A percentile compares a stretch with the other conserved stretches of the same genome.
Evolutionary conservation across 2,329 filamentous ascomycete species (phyloP).

Genomic region (Metarhizium brunneum): DNA sequence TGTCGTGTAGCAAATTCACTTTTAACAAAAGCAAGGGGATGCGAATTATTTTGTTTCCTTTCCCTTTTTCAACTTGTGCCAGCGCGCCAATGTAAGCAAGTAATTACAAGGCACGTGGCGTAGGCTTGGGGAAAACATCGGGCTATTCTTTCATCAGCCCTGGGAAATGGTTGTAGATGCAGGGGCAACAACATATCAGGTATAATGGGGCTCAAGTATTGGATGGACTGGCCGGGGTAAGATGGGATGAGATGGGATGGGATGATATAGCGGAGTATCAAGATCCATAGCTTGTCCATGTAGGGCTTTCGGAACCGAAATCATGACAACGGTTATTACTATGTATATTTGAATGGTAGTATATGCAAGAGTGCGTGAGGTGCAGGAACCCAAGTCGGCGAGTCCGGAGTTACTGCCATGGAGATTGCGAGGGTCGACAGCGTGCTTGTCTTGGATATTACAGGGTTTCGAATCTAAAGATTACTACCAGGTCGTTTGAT

Average conservation of each 20-base stretch:
- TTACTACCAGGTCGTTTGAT: too few relatives aligned
- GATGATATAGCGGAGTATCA: background rate
- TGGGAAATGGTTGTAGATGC: background rate
- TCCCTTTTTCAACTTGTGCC: background rate
- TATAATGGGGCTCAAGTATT: background rate
- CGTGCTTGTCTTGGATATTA: too few relatives aligned
- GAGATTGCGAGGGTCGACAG: too few relatives aligned
- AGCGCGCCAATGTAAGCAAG: background rate
- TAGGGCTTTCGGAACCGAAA: background rate
- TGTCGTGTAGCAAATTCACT: background rate
- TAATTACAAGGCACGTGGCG: background rate
- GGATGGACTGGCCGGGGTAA: background rate
- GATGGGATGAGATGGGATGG: background rate
- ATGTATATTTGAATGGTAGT: background rate
- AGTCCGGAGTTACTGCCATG: background rate
- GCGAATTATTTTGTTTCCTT: background rate
- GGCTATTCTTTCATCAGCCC: background rate
- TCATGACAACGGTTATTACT: background rate
- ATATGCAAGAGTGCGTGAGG: background rate
- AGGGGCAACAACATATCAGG: background rate
- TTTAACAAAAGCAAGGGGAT: background rate
- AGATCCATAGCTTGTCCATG: background rate
- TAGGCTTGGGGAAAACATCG: background rate
- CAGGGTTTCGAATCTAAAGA: too few relatives aligned
- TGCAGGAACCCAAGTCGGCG: background rate